Evolutionary conservation across 495 filamentous ascomycete species (phyloP).

Genomic region (Penicillium verhagenii): DNA sequence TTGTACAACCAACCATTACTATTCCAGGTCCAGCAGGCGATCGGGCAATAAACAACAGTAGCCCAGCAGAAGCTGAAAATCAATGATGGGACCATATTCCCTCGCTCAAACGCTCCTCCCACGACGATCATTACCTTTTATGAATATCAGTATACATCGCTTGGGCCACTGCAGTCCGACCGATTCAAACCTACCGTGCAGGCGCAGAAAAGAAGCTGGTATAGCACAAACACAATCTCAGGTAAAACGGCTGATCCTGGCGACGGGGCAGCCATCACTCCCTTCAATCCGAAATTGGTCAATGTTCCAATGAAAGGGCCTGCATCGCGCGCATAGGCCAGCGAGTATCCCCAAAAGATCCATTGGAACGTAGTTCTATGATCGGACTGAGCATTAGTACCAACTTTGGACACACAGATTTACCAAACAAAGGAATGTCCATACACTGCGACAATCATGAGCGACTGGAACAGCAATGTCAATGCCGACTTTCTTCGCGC

Average conservation of each 20-base stretch:
- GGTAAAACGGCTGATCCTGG: slow-evolving; percentile 48
- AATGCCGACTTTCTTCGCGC: slow-evolving; percentile 58
- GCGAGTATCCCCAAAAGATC: slow-evolving; percentile 58
- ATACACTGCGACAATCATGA: slow-evolving; percentile 30
- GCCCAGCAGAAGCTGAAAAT: slow-evolving; percentile 60
- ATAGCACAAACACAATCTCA: slow-evolving; percentile 57
- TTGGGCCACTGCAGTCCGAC: background rate
- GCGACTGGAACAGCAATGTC: slow-evolving; percentile 56
- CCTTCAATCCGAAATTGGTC: slow-evolving; percentile 53
- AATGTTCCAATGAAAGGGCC: slow-evolving; percentile 55
- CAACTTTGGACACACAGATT: too few relatives aligned
- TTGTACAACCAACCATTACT: slow-evolving; percentile 57
- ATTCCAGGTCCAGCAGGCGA: slow-evolving; percentile 64
- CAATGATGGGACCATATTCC: slow-evolving; percentile 53
- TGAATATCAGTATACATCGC: background rate
- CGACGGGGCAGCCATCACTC: slow-evolving; percentile 51
- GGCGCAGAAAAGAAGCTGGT: slow-evolving; percentile 58
- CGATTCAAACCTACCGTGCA: slow-evolving; percentile 44
- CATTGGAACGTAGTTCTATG: slow-evolving; percentile 50
- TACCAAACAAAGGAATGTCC: background rate
- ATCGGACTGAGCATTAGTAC: background rate
- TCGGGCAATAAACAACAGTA: slow-evolving; percentile 58
- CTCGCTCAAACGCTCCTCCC: slow-evolving; percentile 55
- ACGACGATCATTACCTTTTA: slow-evolving; percentile 52
- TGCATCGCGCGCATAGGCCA: slow-evolving; percentile 51